Conservation (phyloP, 331 rosid genomes). For the Cydonia oblonga region DNA sequence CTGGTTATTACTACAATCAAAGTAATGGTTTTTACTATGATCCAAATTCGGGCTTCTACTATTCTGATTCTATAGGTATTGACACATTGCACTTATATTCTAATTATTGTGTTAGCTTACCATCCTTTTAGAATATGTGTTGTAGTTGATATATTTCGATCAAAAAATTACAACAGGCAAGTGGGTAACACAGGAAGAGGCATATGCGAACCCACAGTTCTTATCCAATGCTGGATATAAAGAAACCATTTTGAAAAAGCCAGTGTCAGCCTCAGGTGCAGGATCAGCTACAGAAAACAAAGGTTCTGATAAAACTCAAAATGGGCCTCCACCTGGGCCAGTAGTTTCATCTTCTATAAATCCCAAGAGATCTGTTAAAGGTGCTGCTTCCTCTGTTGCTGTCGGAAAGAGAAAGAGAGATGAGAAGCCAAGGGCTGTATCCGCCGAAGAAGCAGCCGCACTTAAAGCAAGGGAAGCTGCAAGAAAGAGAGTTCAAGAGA, state of each 20-base stretch:
- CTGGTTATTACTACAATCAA: slow-evolving; percentile 78
- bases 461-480: slow-evolving; percentile 97
- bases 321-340: slow-evolving; percentile 50
- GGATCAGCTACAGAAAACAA: slow-evolving; percentile 29
- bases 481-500: slow-evolving; percentile 80
- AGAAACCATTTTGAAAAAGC: slow-evolving; percentile 34
- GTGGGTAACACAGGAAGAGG: slow-evolving; percentile 95
- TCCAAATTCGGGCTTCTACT: slow-evolving; percentile 79
- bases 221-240: slow-evolving; percentile 31
- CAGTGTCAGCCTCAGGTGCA: slow-evolving; percentile 25
- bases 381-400: slow-evolving; percentile 57
- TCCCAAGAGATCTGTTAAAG: slow-evolving; percentile 59
- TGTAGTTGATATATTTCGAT: slow-evolving; percentile 22
- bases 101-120: not conserved
- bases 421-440: slow-evolving; percentile 46
- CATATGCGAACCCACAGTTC: slow-evolving; percentile 68
- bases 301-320: slow-evolving; percentile 23
- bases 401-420: slow-evolving; percentile 80
- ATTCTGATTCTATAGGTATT: slow-evolving; percentile 72
- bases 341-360: slow-evolving; percentile 50
- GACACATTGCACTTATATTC: not conserved
- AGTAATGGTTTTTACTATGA: slow-evolving; percentile 76
- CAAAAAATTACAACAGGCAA: slow-evolving; percentile 51
- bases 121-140: not conserved
- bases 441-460: slow-evolving; percentile 79